Conservation (phyloP, 805 yeast species). For the Candida golubevii region DNA sequence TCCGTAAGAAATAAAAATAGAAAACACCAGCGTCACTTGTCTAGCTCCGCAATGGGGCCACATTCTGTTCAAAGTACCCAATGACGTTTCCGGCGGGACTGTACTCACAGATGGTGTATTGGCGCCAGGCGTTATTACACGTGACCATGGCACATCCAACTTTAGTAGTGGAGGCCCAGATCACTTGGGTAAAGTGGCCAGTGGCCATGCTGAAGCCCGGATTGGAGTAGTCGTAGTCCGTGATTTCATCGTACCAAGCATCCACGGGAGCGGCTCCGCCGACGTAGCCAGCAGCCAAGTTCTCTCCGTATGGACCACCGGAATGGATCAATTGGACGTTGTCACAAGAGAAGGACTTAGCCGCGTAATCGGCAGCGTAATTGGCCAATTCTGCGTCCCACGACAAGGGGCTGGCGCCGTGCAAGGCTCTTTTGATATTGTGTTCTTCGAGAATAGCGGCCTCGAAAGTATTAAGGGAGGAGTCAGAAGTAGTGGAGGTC, state of each 20-base stretch:
- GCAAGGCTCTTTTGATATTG: constrained; percentile 34
- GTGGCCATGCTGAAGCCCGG: constrained; percentile 52
- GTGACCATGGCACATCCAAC: constrained; percentile 62
- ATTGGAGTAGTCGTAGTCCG: constrained; percentile 46
- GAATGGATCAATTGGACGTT: constrained; percentile 63
- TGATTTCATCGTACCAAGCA: constrained; percentile 71
- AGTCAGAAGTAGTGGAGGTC: not conserved
- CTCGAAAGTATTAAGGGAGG: constrained; percentile 20
- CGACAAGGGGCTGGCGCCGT: constrained; percentile 26
- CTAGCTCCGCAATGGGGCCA: constrained; percentile 23
- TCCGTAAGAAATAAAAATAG: too few species aligned
- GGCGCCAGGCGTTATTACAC: constrained; percentile 48
- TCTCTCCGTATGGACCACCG: constrained; percentile 68
- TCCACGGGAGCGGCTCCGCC: constrained; percentile 57
- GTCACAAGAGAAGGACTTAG: constrained; percentile 44
- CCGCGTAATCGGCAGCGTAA: constrained; percentile 45
- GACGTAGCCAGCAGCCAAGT: constrained; percentile 64
- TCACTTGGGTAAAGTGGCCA: constrained; percentile 77
- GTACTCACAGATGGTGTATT: constrained; percentile 71
- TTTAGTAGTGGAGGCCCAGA: constrained; percentile 59
- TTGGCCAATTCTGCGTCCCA: constrained; percentile 34
- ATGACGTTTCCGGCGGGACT: constrained; percentile 47
- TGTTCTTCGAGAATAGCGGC: constrained; percentile 31
- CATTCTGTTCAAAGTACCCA: constrained; percentile 44
- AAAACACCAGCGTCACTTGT: too few species aligned